A percentile compares a stretch with the other conserved stretches of the same genome.
Evolutionary conservation across 2,329 filamentous ascomycete species (phyloP).

Genomic region (Chrysosphaeria jannelii): DNA sequence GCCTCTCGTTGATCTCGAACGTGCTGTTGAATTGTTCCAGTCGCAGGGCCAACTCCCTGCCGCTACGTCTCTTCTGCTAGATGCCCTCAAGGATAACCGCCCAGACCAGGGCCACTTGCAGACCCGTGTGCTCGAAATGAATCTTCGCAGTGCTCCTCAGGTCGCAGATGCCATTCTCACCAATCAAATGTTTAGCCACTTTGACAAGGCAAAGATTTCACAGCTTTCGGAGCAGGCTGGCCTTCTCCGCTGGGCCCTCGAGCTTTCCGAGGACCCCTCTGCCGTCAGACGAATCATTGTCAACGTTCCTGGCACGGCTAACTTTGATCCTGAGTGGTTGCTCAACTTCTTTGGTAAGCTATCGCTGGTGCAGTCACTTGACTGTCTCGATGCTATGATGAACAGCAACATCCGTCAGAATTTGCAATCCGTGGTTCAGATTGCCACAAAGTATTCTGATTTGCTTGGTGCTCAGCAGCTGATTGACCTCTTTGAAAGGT

Average conservation of each 20-base stretch:
- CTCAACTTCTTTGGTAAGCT: slow-evolving; percentile 79
- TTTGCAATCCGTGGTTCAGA: slow-evolving; percentile 73
- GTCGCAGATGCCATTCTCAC: slow-evolving; percentile 93
- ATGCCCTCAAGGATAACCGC: slow-evolving; percentile 81
- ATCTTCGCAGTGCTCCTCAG: slow-evolving; percentile 81
- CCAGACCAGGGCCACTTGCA: slow-evolving; percentile 83
- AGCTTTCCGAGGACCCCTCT: slow-evolving; percentile 77
- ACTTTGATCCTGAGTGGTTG: slow-evolving; percentile 74
- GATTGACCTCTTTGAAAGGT: slow-evolving; percentile 89
- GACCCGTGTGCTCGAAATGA: slow-evolving; percentile 92
- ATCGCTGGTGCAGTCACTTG: slow-evolving; percentile 80
- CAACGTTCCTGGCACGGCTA: slow-evolving; percentile 53
- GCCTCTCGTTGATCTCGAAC: slow-evolving; percentile 69
- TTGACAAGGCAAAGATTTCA: slow-evolving; percentile 71
- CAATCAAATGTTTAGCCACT: slow-evolving; percentile 96
- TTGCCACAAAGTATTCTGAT: slow-evolving; percentile 94
- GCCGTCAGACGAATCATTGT: slow-evolving; percentile 73
- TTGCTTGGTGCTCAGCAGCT: slow-evolving; percentile 63
- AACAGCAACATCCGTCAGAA: slow-evolving; percentile 93
- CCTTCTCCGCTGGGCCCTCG: slow-evolving; percentile 58
- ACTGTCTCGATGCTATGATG: slow-evolving; percentile 89
- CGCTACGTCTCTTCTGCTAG: slow-evolving; percentile 88
- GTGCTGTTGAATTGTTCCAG: slow-evolving; percentile 92
- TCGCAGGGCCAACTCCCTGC: slow-evolving; percentile 94
- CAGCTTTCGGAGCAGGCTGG: slow-evolving; percentile 81